Conservation (phyloP, 2,329 filamentous ascomycete genomes). For the Diplodia sapinea region DNA sequence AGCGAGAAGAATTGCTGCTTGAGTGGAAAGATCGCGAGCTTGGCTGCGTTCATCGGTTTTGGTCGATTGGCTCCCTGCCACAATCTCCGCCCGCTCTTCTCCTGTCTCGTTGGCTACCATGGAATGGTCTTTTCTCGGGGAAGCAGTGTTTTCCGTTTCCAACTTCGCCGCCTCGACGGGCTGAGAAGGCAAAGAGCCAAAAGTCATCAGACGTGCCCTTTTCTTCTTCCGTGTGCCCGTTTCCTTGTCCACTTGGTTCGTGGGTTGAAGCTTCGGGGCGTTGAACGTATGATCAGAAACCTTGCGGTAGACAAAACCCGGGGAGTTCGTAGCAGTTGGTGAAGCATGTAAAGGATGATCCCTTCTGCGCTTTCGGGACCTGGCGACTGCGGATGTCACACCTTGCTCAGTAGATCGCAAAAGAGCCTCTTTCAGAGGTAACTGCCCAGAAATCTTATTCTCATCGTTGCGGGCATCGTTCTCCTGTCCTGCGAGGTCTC, state of each 20-base stretch:
- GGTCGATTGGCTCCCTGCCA: background rate
- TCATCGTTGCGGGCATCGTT: background rate
- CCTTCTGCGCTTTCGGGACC: background rate
- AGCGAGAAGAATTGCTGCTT: conserved; percentile 45
- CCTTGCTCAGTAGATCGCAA: background rate
- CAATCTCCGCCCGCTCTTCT: background rate
- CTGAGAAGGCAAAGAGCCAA: conserved; percentile 1
- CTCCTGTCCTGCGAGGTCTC: conserved; percentile 2
- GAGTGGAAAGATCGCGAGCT: conserved; percentile 41
- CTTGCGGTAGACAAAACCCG: conserved; percentile 40
- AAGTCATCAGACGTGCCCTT: conserved; percentile 38
- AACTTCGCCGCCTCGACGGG: background rate
- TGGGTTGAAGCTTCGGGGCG: background rate
- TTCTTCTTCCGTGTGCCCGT: background rate
- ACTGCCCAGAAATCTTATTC: background rate
- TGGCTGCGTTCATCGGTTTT: background rate
- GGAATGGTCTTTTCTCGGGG: background rate
- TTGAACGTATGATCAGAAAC: conserved; percentile 20
- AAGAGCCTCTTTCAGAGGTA: background rate
- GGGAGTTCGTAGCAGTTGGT: conserved; percentile 38
- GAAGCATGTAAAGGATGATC: conserved; percentile 37
- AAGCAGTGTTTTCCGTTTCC: background rate
- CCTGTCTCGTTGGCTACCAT: background rate
- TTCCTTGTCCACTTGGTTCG: background rate
- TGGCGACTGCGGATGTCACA: background rate